Percentiles rank a stretch among this genome's conserved stretches.
Conservation (phyloP, 2,329 filamentous ascomycete genomes). For the Celoporthe dispersa region DNA sequence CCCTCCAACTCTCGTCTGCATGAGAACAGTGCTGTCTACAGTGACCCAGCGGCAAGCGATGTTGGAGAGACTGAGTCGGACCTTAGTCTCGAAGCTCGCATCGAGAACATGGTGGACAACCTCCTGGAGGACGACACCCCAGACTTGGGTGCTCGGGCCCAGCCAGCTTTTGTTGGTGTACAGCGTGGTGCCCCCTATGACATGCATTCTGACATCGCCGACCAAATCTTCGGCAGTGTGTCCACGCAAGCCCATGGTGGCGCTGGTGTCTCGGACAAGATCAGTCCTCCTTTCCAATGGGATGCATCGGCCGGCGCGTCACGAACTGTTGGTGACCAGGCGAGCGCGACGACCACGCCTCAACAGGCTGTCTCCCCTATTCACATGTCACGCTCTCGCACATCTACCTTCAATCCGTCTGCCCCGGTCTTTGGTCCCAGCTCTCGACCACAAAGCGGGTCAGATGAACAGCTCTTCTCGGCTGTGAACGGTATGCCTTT, state of each 20-base stretch:
- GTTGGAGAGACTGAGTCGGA: constrained; percentile 28
- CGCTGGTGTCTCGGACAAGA: constrained; percentile 4
- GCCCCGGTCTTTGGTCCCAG: constrained; percentile 23
- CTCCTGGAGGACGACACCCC: constrained; percentile 42
- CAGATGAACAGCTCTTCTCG: constrained; percentile 15
- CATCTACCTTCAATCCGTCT: constrained; percentile 20
- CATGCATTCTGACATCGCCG: constrained; percentile 57
- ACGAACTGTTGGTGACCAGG: constrained; percentile 1
- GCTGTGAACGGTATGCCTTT: background rate
- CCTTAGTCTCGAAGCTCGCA: constrained; percentile 24
- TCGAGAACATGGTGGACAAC: constrained; percentile 47
- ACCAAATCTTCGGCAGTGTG: constrained; percentile 53
- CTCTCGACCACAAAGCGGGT: constrained; percentile 15
- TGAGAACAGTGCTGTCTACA: background rate
- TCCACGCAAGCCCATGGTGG: constrained; percentile 27
- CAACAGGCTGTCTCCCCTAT: constrained; percentile 6
- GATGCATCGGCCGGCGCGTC: constrained; percentile 10
- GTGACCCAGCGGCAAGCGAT: constrained; percentile 13
- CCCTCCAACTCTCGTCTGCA: background rate
- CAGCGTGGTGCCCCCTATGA: constrained; percentile 54
- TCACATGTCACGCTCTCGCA: constrained; percentile 3
- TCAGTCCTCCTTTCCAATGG: constrained; percentile 15
- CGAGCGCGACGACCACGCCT: constrained; percentile 8
- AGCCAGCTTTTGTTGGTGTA: constrained; percentile 33
- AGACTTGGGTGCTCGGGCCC: constrained; percentile 42